phyloP scores from a whole-genome alignment of 2,329 filamentous ascomycete genomes.

The Leptographium galeiforme region DNA sequence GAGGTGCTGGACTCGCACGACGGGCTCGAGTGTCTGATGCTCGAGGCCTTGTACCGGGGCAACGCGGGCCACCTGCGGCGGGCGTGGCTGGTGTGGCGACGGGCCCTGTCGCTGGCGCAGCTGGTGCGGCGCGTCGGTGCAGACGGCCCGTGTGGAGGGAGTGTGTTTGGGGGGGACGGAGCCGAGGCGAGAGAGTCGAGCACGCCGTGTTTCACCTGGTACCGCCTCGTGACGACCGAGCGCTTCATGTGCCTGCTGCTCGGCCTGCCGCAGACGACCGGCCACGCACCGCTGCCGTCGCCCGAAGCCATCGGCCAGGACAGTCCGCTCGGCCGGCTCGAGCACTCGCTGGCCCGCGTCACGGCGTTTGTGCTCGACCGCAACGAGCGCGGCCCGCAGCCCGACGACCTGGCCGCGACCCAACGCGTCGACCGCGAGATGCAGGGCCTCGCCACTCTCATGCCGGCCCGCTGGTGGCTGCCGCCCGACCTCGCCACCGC shows the following conservation, averaged over 20 bases:
- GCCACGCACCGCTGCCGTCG: constrained; percentile 12
- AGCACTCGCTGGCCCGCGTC: constrained; percentile 20
- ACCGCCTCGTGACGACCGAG: constrained; percentile 29
- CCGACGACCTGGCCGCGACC: constrained; percentile 16
- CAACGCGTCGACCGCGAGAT: constrained; percentile 24
- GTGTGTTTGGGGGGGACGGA: too few relatives aligned
- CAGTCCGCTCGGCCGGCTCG: constrained; percentile 20
- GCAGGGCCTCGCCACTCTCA: constrained; percentile 19
- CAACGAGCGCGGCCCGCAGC: constrained; percentile 13
- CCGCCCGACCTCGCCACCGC: constrained; percentile 8
- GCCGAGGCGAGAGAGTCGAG: too few relatives aligned
- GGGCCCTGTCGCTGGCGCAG: constrained; percentile 23
- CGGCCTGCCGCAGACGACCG: constrained; percentile 27
- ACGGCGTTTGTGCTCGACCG: constrained; percentile 24
- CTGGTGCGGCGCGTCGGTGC: constrained; percentile 7
- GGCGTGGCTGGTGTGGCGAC: constrained; percentile 30
- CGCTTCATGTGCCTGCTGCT: constrained; percentile 34
- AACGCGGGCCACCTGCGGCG: constrained; percentile 32
- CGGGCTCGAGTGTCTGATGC: constrained; percentile 35
- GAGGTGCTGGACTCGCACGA: constrained; percentile 30
- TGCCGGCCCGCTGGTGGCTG: constrained; percentile 31
- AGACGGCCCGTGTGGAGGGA: constrained; percentile 2
- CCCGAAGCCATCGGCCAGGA: constrained; percentile 16
- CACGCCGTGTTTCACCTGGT: constrained; percentile 27
- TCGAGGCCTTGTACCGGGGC: constrained; percentile 31